Evolutionary conservation across 306 rosid species (phyloP), one percentile per base, ranked within the genome.

Genomic region (Cotoneaster glaucophyllus): DNA sequence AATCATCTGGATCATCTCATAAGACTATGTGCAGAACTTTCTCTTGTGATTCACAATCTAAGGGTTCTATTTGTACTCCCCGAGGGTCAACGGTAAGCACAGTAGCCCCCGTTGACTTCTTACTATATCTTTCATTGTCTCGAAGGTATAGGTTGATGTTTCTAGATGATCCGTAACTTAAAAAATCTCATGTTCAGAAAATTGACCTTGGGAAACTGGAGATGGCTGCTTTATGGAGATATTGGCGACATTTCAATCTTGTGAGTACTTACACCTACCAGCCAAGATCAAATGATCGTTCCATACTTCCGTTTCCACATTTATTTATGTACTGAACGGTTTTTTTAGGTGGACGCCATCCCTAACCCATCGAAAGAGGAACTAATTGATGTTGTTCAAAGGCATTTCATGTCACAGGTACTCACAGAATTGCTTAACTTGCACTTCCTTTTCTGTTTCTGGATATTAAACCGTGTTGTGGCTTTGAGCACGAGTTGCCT

Each of bases 391-490:
- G 88, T 86, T 70, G 99, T 95, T 67, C 99, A 90, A 88, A 92
- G 99, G 92, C 99, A 95, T 86, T 95, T 95, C 88, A 88, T 90
- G 97, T 90, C 99, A 6, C 99, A 89, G 99, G 99, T 95, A 87
- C 66, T 80, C 78, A 8, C 31, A 41, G 19, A 65, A 28, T 58
- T 73, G 57, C 67, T 15, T 1, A 34, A 37, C 48, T 61, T 64
- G 15, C 37, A 48, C 18, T 59, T 37, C 26, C 5, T 15, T 25
- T 17, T 39, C 43, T 17, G 3, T 28, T 73, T 73, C 57, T 24
- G 18, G 17, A 45, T 39, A 41, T 22, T 39, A 10, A 11, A 26
- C 44, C 6, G 24, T 73, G 21, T 59, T 13, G 24, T 9, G 45
- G 31, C 26, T 9, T 65, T 34, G 68, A 64, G 68, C 68, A 15